Conservation (phyloP, 139 green algal genomes). For the Nannochloris sp. region DNA sequence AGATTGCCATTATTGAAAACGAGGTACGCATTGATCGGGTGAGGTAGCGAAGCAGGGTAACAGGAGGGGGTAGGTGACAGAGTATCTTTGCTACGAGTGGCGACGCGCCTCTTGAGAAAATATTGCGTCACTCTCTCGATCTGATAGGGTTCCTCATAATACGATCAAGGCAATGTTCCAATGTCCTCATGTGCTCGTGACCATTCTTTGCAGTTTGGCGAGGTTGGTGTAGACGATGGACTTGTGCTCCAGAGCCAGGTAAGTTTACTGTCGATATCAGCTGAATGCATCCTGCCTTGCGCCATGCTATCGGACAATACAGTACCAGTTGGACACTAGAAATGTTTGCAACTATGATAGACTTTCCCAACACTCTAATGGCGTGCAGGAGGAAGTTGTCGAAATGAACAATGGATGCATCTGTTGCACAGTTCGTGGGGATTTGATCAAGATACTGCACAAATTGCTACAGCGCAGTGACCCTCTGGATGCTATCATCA, state of each 20-base stretch:
- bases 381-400: conserved; percentile 62
- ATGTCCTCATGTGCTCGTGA: background rate
- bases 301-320: background rate
- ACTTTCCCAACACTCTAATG: too few relatives aligned
- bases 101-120: too few relatives aligned
- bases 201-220: conserved; percentile 35
- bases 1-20: conserved; percentile 75
- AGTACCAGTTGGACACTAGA: background rate
- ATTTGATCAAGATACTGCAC: conserved; percentile 72
- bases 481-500: conserved; percentile 77
- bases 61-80: background rate
- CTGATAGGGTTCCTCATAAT: background rate
- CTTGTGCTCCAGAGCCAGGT: conserved; percentile 53
- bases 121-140: background rate
- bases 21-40: conserved; percentile 24
- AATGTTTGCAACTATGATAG: background rate
- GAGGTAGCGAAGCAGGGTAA: background rate
- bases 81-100: background rate
- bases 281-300: background rate
- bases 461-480: conserved; percentile 66
- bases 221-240: conserved; percentile 65
- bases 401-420: conserved; percentile 62
- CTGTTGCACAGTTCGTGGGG: conserved; percentile 53
- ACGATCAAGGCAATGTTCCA: background rate
- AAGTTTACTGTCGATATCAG: too few relatives aligned